Conservation (phyloP, 2,329 filamentous ascomycete genomes). For the Hypoxylon sp. region DNA sequence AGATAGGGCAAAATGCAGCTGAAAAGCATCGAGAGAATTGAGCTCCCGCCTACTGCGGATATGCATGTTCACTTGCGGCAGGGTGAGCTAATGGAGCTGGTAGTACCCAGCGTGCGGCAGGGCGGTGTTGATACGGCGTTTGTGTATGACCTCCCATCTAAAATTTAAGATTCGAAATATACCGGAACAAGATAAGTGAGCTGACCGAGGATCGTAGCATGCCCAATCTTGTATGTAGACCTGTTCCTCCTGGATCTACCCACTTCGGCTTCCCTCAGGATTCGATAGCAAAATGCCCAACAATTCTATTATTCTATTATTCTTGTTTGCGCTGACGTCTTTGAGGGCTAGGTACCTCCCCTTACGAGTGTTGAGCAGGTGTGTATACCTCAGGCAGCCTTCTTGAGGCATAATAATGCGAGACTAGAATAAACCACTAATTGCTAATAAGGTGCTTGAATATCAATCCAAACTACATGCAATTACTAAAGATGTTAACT, state of each 20-base stretch:
- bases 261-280: not conserved
- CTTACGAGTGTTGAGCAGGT: conserved; percentile 42
- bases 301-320: not conserved
- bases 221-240: conserved; percentile 42
- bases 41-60: conserved; percentile 76
- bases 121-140: conserved; percentile 77
- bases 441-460: conserved; percentile 73
- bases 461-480: conserved; percentile 75
- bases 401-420: not conserved
- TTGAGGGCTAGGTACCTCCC: conserved; percentile 35
- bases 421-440: conserved; percentile 47
- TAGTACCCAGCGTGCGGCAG: conserved; percentile 68
- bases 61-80: conserved; percentile 81
- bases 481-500: conserved; percentile 74
- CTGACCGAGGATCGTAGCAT: conserved; percentile 49
- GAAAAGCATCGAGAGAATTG: conserved; percentile 57
- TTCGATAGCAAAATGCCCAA: not conserved
- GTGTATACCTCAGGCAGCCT: conserved; percentile 1
- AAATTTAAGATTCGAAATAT: conserved; percentile 15
- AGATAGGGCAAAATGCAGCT: conserved; percentile 54
- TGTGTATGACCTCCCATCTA: conserved; percentile 54
- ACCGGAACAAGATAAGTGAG: conserved; percentile 1
- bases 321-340: conserved; percentile 16
- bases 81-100: conserved; percentile 73
- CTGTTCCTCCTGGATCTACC: conserved; percentile 59